Base-by-base conservation (phyloP, 805 yeast species). In the Cephaloascus albidus region DNA sequence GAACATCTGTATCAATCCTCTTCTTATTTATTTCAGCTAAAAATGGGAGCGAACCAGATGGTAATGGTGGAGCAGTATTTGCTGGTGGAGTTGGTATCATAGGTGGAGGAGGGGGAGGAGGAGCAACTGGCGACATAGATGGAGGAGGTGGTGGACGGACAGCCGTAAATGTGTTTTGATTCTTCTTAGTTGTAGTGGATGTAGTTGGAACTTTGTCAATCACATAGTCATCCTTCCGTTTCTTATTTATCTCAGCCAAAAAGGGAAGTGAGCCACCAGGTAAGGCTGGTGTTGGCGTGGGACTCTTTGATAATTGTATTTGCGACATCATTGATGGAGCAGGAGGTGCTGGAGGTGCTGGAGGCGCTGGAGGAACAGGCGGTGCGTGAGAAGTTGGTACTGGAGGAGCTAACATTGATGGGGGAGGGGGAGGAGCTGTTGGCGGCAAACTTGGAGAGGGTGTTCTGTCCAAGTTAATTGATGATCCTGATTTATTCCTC, bases 21-120 rank as follows among this genome's bases (percentile, higher is more conserved):
- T 71, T 74, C 32, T 70, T 66, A 43, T 76, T 74, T 37, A 78
- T 77, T 42, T 76, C 74, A 1, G 77, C 77, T 37, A 77, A 61
- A 47, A 78, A 77, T 4, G 85, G 83, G 18, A 76, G 52, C 0
- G 65, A 71, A 1, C 75, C 76, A 23, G 57, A 60, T 3, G 57
- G 43, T 12, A 51, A 49, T 5, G 48, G 49, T 18, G 48, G 36
- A 14, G 45, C 36, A 8, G 45, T 18, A 16, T 37, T 33, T 12
- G 46, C 20, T 18, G 49, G 38, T n/a, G 52, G 40, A 15, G 51
- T 41, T 12, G 52, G 47, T 8, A 42, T 15, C 33, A 14, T 16
- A 6, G 18, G 46, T 4, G 49, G 41, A n/a, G 46, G 42, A 10
- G 53, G 49, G 4, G 48, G 40, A 23, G 52, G 46, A 14, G 45